Evolutionary conservation across 164 flowering plant genomes (phyloP), one percentile per base, ranked within the genome.

Genomic region (Tetracentron sinense): DNA sequence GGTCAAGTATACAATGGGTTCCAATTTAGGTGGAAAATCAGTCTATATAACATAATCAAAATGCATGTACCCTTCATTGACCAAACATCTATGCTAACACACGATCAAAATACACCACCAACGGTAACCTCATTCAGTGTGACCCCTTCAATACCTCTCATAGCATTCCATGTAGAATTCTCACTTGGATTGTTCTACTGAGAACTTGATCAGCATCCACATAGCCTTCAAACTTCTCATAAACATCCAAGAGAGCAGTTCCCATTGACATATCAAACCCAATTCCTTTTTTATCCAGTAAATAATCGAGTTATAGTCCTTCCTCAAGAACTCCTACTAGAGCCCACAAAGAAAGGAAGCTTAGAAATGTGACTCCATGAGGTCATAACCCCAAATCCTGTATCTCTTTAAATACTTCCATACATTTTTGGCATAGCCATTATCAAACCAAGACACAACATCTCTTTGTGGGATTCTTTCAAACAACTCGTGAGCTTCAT

Each of bases 1-100:
- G 62, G 54, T 73, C 76, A 28, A 64, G 69, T 67, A 73, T 54
- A 38, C 76, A 73, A 28, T 66, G 30, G 68, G 76, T 52, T 65
- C 69, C 62, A 58, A 64, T 50, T 46, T 44, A 17, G 77, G 77
- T 54, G 28, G 8, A 31, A 65, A 54, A 17, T 26, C 27, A 53
- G 50, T 22, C 23, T 61, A 64, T 23, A 22, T 65, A 1, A 73
- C 65, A 23, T 61, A 61, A 38, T 44, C 1, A 26, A 73, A 69
- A 47, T 22, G 25, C 14, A 57, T 29, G 14, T 29, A 61, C n/a
- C 70, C 77, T 61, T 69, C 70, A 61, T 56, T 26, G 10, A 73
- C 48, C 64, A 65, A 57, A 8, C 77, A 70, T 21, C 69, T 64
- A 57, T 73, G 73, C 21, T 67, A 61, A 62, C 77, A 73, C 6